These are phyloP conservation scores for Colletotrichum tamarilloi DNA, from an alignment of 2,329 filamentous ascomycete genomes.

Conservation along the genomic window DNA sequence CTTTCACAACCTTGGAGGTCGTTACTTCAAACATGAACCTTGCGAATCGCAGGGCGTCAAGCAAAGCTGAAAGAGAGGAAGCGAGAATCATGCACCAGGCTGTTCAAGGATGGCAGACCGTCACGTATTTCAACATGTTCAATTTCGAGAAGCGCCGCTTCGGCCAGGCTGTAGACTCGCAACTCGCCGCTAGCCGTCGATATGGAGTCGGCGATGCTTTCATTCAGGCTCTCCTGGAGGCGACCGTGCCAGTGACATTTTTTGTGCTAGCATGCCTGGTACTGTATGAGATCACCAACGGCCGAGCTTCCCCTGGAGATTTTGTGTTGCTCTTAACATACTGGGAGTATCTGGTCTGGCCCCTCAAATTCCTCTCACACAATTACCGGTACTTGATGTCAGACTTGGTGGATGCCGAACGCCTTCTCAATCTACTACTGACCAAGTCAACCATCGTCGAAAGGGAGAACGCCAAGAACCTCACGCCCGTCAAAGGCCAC, in stretches of 20 bases:
- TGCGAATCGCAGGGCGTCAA: conserved; percentile 48
- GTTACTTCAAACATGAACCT: conserved; percentile 51
- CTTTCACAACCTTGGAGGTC: conserved; percentile 41
- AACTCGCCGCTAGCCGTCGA: conserved; percentile 37
- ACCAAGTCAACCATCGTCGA: conserved; percentile 67
- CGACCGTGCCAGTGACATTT: conserved; percentile 58
- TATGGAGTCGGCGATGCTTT: conserved; percentile 40
- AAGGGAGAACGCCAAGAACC: conserved; percentile 52
- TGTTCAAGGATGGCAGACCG: conserved; percentile 69
- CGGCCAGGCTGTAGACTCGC: conserved; percentile 39
- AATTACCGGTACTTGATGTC: conserved; percentile 32
- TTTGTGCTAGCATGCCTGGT: conserved; percentile 50
- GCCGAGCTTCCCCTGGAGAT: conserved; percentile 63
- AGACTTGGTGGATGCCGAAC: conserved; percentile 73
- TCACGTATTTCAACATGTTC: conserved; percentile 56
- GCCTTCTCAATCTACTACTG: conserved; percentile 66
- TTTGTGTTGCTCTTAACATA: conserved; percentile 75
- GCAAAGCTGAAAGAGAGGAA: conserved; percentile 58
- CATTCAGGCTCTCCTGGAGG: conserved; percentile 45
- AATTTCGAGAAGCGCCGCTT: conserved; percentile 43
- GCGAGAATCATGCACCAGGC: conserved; percentile 67
- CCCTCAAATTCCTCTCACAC: conserved; percentile 46
- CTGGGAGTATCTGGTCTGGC: conserved; percentile 62
- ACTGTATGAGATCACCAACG: conserved; percentile 61
- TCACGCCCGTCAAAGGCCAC: conserved; percentile 58